phyloP scores from a whole-genome alignment of 495 filamentous ascomycete genomes.

The Echria macrotheca region DNA sequence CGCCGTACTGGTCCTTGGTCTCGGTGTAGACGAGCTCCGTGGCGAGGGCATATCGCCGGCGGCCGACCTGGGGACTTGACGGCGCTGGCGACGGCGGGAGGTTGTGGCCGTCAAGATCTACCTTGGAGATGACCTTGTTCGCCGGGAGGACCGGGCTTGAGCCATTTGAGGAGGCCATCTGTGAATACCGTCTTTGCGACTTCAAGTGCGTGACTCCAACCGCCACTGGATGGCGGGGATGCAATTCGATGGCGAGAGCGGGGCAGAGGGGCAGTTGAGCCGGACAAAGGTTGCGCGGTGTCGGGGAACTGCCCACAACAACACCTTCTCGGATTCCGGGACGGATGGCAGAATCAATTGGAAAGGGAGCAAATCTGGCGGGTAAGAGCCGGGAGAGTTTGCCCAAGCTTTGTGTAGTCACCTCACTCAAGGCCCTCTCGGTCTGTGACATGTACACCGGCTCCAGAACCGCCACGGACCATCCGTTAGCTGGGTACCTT shows the following conservation, averaged over 20 bases:
- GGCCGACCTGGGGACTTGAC: slow-evolving; percentile 78
- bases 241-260: no score
- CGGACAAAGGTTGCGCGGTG: no score
- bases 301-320: no score
- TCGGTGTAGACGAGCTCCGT: slow-evolving; percentile 97
- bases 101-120: slow-evolving; percentile 85
- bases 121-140: slow-evolving; percentile 64
- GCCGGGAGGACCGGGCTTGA: slow-evolving; percentile 23
- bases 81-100: slow-evolving; percentile 92
- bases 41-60: slow-evolving; percentile 79
- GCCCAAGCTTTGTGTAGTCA: neutral
- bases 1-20: slow-evolving; percentile 89
- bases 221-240: no score
- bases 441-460: neutral
- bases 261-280: no score
- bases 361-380: neutral
- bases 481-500: no score
- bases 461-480: no score
- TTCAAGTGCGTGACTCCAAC: neutral
- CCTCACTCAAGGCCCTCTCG: neutral
- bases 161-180: slow-evolving; percentile 33
- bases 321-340: no score
- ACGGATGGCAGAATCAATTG: no score
- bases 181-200: no score
- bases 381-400: neutral